Conservation (phyloP, 305 asterid genomes). For the Lippia alba region DNA sequence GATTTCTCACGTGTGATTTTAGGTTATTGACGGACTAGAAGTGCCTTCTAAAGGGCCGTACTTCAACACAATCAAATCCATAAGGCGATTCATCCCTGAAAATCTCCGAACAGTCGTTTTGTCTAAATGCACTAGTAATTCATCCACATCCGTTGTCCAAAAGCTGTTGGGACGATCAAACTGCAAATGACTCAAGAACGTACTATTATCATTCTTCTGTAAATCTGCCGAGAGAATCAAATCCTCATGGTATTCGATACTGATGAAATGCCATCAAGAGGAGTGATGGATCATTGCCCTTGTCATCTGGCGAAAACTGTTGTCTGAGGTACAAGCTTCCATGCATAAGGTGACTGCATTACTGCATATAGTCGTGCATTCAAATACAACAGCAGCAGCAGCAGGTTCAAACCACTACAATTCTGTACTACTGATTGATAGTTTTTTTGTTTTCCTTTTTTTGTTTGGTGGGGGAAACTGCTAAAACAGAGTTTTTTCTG, state of each 20-base stretch:
- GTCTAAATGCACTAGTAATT: constrained; percentile 45
- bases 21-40: constrained; percentile 79
- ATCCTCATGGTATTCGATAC: constrained; percentile 30
- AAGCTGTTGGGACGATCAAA: constrained; percentile 33
- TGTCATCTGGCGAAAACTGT: no score
- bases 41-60: constrained; percentile 47
- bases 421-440: background rate
- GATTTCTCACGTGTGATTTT: constrained; percentile 22
- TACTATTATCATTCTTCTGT: background rate
- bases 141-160: constrained; percentile 36
- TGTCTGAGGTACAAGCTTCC: no score
- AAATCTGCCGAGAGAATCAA: constrained; percentile 24
- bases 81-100: constrained; percentile 63
- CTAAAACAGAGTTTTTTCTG: background rate
- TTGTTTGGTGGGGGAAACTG: no score
- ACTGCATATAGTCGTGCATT: no score
- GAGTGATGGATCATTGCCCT: no score
- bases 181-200: constrained; percentile 23
- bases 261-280: background rate
- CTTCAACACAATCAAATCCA: constrained; percentile 49
- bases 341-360: no score
- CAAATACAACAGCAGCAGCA: no score
- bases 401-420: no score
- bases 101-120: constrained; percentile 67
- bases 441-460: background rate